Base-by-base conservation (phyloP, 2,329 filamentous ascomycete species). In the Epichloe scottii region DNA sequence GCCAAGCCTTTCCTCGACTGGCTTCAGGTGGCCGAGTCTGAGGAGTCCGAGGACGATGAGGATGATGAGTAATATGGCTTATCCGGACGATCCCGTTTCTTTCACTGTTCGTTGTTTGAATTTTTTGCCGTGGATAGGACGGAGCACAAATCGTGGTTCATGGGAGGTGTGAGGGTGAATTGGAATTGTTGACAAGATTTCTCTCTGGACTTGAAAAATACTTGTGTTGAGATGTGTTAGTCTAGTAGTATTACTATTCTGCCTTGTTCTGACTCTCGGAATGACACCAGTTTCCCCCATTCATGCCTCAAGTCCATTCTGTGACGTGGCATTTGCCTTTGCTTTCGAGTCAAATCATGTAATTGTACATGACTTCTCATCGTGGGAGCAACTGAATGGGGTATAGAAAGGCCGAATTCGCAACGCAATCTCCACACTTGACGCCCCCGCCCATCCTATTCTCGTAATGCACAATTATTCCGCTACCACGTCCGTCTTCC, bases 1-100 rank as follows among this genome's bases (percentile, higher is more conserved):
- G 89, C 93, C 50, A 87, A 94, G 75, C 84, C 87, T 57, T 98
- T 98, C 79, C 78, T 96, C 63, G 86, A 83, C 61, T 97, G 90
- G 91, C 88, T 97, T 53, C 81, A 88, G 60, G 88, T 86, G 69
- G 90, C 90, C 50, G 86, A 90, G 68, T 82, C 85, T 56, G 83
- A 87, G 57, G 82, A 84, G 54, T 76, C 75, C 10, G 74, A 72
- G 7, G 82, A 84, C 21, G 81, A 83, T 17, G 79, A 35, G 23
- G 42, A 81, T 59, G 64, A 66, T 55, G 59, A 59, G 33, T 51
- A 43, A 19, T 21, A 15, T n/a, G 26, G 26, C 26, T 30, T 8
- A 30, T 10, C 3, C 26, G 8, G 26, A 30, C 4, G 26, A 30
- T 30, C 1, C 8, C 26, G 26, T 30, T 10, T 8, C 26, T 30